Evolutionary conservation across 176 grass and related monocot species (phyloP).

Genomic region (Puya raimondii): DNA sequence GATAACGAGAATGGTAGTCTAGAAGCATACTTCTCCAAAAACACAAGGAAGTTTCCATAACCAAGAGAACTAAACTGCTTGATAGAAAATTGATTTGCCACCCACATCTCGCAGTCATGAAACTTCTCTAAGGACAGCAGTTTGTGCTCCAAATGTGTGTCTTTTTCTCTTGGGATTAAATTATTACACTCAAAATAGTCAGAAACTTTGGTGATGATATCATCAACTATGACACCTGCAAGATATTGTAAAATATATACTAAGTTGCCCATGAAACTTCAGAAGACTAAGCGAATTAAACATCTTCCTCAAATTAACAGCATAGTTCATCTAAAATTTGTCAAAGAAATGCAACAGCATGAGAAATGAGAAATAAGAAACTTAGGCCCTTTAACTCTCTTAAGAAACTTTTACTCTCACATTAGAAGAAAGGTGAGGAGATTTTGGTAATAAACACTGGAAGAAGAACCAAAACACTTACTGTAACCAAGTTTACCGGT

Average conservation of each 20-base stretch:
- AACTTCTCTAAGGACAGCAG: slow-evolving; percentile 40
- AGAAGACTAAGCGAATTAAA: not conserved
- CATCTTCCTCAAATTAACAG: too few species aligned
- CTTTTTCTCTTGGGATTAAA: slow-evolving; percentile 14
- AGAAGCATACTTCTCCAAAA: slow-evolving; percentile 62
- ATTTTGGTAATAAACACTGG: not conserved
- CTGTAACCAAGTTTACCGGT: not conserved
- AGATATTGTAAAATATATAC: not conserved
- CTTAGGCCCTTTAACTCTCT: too few species aligned
- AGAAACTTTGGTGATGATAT: slow-evolving; percentile 49
- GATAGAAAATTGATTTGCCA: slow-evolving; percentile 48
- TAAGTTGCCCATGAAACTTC: not conserved
- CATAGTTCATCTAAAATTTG: slow-evolving; percentile 1
- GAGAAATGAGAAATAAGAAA: too few species aligned
- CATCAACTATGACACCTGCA: slow-evolving; percentile 44
- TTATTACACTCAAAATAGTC: slow-evolving; percentile 58
- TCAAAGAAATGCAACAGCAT: not conserved
- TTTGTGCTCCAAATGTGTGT: slow-evolving; percentile 20
- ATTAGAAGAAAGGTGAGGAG: not conserved
- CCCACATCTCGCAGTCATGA: slow-evolving; percentile 60
- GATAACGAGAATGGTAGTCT: slow-evolving; percentile 33
- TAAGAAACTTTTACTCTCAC: not conserved
- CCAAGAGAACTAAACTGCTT: slow-evolving; percentile 72
- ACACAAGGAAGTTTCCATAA: slow-evolving; percentile 67
- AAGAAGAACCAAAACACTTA: slow-evolving; percentile 15